Conservation (phyloP, 2,329 filamentous ascomycete genomes). For the Fusarium neocosmosporiellum region DNA sequence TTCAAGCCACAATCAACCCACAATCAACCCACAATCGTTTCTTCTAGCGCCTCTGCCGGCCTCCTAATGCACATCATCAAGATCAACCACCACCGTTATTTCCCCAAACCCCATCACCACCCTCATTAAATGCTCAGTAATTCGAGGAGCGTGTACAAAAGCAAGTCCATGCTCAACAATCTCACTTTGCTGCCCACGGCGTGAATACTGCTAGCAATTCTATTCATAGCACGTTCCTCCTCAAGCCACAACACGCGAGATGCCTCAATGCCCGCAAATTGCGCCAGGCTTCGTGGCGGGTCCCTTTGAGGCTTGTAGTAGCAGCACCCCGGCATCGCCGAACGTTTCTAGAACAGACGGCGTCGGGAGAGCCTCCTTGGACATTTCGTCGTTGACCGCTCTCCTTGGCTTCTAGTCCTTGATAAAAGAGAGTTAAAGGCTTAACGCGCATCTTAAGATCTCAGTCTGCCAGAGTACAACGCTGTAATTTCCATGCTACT, state of each 20-base stretch:
- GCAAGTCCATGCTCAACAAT: not conserved
- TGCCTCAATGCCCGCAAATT: conserved; percentile 22
- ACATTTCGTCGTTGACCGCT: not conserved
- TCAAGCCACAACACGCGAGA: conserved; percentile 11
- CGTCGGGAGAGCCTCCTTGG: not conserved
- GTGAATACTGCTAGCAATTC: not conserved
- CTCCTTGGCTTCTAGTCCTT: not conserved
- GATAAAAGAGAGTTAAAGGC: not conserved
- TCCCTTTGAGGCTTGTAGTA: conserved; percentile 2
- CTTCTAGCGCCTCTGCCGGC: conserved; percentile 27
- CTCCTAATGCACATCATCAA: conserved; percentile 33
- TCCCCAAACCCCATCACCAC: conserved; percentile 18
- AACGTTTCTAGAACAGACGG: conserved; percentile 30
- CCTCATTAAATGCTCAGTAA: not conserved
- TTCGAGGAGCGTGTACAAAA: not conserved
- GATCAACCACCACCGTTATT: conserved; percentile 20
- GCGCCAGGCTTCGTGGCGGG: conserved; percentile 1
- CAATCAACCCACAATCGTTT: not conserved
- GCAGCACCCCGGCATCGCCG: conserved; percentile 29
- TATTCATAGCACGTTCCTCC: conserved; percentile 12
- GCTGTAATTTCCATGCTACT: not conserved
- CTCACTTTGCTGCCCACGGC: not conserved
- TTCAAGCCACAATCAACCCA: not conserved
- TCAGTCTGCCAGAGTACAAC: not conserved
- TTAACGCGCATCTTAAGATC: not conserved